These are phyloP conservation scores for Xylaria grammica DNA, from an alignment of 495 filamentous ascomycete species.

Conservation along the genomic window DNA sequence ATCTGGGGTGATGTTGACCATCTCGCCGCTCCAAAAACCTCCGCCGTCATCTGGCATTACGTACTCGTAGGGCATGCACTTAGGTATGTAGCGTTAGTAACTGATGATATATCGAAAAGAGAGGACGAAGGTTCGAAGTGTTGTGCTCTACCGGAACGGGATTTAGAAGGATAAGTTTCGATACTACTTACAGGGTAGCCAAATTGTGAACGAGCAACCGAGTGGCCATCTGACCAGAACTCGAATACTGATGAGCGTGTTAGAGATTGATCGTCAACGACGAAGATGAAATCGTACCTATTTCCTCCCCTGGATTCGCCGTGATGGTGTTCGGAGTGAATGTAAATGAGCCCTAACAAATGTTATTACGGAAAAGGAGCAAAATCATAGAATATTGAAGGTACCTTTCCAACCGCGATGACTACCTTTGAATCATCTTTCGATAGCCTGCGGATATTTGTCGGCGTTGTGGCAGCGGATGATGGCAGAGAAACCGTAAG, in stretches of 20 bases:
- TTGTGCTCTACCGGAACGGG: too few relatives aligned
- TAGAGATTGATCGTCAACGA: background rate
- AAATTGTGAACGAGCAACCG: conserved; percentile 59
- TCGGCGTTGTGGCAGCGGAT: background rate
- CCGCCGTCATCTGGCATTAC: background rate
- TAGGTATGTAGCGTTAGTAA: background rate
- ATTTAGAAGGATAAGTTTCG: background rate
- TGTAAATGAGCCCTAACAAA: conserved; percentile 35
- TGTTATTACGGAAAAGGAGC: conserved; percentile 8
- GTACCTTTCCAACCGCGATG: background rate
- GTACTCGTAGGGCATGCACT: conserved; percentile 13
- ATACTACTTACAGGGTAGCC: conserved; percentile 37
- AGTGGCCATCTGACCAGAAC: conserved; percentile 64
- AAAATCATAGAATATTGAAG: background rate
- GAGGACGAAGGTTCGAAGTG: too few relatives aligned
- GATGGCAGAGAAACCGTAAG: background rate
- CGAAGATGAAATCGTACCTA: conserved; percentile 34
- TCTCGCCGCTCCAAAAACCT: background rate
- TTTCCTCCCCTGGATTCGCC: conserved; percentile 46
- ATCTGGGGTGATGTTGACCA: background rate
- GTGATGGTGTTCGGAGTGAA: conserved; percentile 40
- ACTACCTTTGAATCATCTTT: background rate
- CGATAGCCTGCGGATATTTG: background rate
- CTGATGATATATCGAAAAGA: conserved; percentile 54
- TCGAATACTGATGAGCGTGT: conserved; percentile 46